A percentile compares a stretch with the other conserved stretches of the same genome.
Evolutionary conservation across 2,329 filamentous ascomycete species (phyloP).

Genomic region (Clonostachys sp.): DNA sequence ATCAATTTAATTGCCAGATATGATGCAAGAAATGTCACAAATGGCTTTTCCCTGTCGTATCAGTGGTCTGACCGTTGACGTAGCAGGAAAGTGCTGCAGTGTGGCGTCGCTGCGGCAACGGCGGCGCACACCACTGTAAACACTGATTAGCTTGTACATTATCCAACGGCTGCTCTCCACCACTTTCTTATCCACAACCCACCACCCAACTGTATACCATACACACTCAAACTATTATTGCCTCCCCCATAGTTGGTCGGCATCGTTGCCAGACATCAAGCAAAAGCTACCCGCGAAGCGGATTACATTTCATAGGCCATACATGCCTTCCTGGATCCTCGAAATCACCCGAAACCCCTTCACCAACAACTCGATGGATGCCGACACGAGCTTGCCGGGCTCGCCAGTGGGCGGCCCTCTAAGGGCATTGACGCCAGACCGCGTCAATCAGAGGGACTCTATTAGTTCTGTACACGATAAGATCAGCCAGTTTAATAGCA

Average conservation of each 20-base stretch:
- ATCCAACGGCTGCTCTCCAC: background rate
- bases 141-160: background rate
- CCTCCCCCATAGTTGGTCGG: too few relatives aligned
- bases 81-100: too few relatives aligned
- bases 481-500: constrained; percentile 68
- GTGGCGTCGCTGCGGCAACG: constrained; percentile 1
- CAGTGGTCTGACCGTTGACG: too few relatives aligned
- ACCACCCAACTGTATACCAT: background rate
- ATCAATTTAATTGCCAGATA: too few relatives aligned
- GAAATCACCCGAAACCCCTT: background rate
- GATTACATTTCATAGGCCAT: too few relatives aligned
- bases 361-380: constrained; percentile 27
- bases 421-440: constrained; percentile 58
- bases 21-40: too few relatives aligned
- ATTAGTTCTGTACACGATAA: constrained; percentile 62
- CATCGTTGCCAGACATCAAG: too few relatives aligned
- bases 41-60: too few relatives aligned
- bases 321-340: background rate
- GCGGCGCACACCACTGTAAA: background rate
- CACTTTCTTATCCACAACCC: background rate
- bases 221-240: too few relatives aligned
- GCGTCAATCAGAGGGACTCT: constrained; percentile 47
- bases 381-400: constrained; percentile 41
- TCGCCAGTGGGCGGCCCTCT: constrained; percentile 51
- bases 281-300: too few relatives aligned